Base-by-base conservation (phyloP, 2,329 filamentous ascomycete genomes). In the Alternaria arbusti region DNA sequence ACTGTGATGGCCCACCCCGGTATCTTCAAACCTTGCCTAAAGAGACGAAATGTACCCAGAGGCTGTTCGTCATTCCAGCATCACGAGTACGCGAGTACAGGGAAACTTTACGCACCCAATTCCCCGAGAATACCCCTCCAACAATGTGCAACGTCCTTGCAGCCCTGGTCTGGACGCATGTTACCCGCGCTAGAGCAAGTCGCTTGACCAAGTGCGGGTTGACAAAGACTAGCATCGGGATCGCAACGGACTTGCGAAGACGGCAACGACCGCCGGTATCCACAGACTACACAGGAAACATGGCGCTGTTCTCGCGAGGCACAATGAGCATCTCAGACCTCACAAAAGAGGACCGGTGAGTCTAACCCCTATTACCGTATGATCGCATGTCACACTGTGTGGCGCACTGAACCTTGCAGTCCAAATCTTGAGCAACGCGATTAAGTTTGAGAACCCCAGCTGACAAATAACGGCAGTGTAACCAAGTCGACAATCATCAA, bases 91-190 rank as follows among this genome's bases (percentile, higher is more conserved):
- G 73, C 25, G 56, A 61, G 12, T 77, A 70, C 54, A 73, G 74
- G 45, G 72, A 77, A n/a, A 23, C 45, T 5, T 57, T 78, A 25
- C 69, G 70, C 28, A 46, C 58, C 6, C 40, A 69, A 36, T 73
- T 74, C 15, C 64, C 69, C 3, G 44, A 67, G 6, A 50, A 69
- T 10, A 65, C 67, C 15, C 68, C 68, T 17, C 70, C 73, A 0
- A 76, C 73, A 9, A 70, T 76, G 55, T 79, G 71, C 63, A 78
- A 77, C 52, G 69, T 78, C 6, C 67, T 79, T 40, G 71, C 75
- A 20, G 76, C 77, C 17, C 56, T 79, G 28, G 68, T 78, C 12
- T 79, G 77, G 77, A 77, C 75, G n/a, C 74, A 78, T 44, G 69
- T 77, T 32, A 78, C 76, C 46, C 73, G 77, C 17, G 76, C 77